phyloP scores from a whole-genome alignment of 2,329 filamentous ascomycete genomes.

The Knoxdaviesia proteae region DNA sequence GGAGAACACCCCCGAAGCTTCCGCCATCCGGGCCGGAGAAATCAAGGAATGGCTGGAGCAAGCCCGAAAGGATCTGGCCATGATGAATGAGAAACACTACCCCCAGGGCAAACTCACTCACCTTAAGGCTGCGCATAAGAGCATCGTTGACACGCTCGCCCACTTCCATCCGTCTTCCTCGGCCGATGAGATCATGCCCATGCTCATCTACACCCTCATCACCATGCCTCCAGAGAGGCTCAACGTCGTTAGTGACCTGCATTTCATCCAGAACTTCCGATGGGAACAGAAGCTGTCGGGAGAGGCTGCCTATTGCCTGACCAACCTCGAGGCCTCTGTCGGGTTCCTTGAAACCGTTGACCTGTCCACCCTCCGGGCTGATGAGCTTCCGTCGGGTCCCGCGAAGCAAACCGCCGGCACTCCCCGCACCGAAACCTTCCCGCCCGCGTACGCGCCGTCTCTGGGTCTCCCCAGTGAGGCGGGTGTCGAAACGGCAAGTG shows the following conservation, averaged over 20 bases:
- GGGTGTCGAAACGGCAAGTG: neutral
- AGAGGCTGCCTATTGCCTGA: slow-evolving; percentile 88
- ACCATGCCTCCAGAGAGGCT: slow-evolving; percentile 72
- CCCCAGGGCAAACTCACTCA: slow-evolving; percentile 81
- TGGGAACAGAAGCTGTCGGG: slow-evolving; percentile 73
- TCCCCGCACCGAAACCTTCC: slow-evolving; percentile 31
- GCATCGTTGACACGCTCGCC: slow-evolving; percentile 70
- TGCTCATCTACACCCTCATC: slow-evolving; percentile 88
- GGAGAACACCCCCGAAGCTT: slow-evolving; percentile 32
- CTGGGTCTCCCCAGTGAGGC: slow-evolving; percentile 14
- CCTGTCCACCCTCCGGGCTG: slow-evolving; percentile 64
- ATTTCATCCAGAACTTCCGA: slow-evolving; percentile 83
- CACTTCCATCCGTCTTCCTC: slow-evolving; percentile 49
- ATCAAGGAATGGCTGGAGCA: slow-evolving; percentile 52
- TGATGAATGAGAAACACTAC: slow-evolving; percentile 74
- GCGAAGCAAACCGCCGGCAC: slow-evolving; percentile 32
- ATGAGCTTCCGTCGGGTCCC: slow-evolving; percentile 52
- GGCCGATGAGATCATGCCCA: slow-evolving; percentile 90
- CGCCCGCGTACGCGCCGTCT: slow-evolving; percentile 28
- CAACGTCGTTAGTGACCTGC: slow-evolving; percentile 81
- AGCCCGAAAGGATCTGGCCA: slow-evolving; percentile 45
- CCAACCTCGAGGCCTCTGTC: slow-evolving; percentile 85
- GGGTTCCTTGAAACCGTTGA: slow-evolving; percentile 92
- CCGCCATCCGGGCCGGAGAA: slow-evolving; percentile 39
- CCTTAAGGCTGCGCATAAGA: slow-evolving; percentile 74